Evolutionary conservation across 1,284 basidiomycete species (phyloP).

Genomic region (Microbotryum violaceum): DNA sequence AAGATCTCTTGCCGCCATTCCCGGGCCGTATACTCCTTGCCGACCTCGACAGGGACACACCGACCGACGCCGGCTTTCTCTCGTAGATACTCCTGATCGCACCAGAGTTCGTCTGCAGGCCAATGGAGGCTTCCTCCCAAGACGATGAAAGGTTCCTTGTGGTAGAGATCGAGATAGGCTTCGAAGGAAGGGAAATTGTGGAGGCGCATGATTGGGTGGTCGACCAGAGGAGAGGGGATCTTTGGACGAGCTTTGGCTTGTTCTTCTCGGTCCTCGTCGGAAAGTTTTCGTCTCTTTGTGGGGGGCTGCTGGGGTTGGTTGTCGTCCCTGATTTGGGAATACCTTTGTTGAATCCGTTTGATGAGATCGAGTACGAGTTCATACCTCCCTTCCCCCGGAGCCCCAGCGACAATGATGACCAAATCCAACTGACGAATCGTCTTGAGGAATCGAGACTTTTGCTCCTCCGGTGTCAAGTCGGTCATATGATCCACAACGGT

Average conservation of each 20-base stretch:
- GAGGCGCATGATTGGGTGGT: not conserved
- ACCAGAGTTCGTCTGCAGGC: conserved; percentile 68
- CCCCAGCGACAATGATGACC: conserved; percentile 76
- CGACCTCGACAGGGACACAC: conserved; percentile 83
- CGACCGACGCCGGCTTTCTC: conserved; percentile 64
- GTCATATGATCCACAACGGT: not conserved
- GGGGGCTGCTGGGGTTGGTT: no score
- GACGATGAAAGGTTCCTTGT: conserved; percentile 61
- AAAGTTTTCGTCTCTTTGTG: no score
- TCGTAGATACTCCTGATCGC: conserved; percentile 58
- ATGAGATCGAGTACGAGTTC: conserved; percentile 60
- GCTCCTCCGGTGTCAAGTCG: not conserved
- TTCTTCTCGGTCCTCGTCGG: no score
- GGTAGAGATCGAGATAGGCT: conserved; percentile 1
- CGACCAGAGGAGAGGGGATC: not conserved
- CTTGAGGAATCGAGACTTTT: conserved; percentile 4
- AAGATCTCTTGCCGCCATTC: conserved; percentile 79
- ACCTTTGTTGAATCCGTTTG: conserved; percentile 42
- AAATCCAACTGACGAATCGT: conserved; percentile 59
- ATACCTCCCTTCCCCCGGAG: conserved; percentile 55
- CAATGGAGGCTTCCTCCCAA: conserved; percentile 52
- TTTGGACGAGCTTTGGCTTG: not conserved
- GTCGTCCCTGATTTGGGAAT: no score
- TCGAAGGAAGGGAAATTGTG: conserved; percentile 2
- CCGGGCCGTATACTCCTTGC: conserved; percentile 67